A percentile compares a stretch with the other conserved stretches of the same genome.
These are phyloP conservation scores for Talinum fruticosum DNA, from an alignment of 148 eudicot genomes.

Conservation along the genomic window DNA sequence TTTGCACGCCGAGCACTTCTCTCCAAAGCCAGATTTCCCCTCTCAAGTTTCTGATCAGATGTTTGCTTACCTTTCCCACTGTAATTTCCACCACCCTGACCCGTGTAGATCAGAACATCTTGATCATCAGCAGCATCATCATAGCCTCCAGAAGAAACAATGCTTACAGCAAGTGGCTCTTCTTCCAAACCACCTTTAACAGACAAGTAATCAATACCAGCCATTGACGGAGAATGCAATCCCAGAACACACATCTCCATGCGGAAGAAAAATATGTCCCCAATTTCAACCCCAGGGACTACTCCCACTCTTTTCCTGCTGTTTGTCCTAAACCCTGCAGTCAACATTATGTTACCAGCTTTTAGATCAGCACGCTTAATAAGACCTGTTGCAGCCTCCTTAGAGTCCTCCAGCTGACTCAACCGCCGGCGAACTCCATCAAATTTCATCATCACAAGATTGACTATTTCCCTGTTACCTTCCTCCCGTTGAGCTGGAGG, in stretches of 20 bases:
- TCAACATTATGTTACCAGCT: slow-evolving; percentile 56
- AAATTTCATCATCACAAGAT: slow-evolving; percentile 46
- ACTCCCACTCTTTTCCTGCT: slow-evolving; percentile 61
- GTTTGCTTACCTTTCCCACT: slow-evolving; percentile 49
- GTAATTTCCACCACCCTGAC: slow-evolving; percentile 87
- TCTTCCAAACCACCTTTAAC: slow-evolving; percentile 48
- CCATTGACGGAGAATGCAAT: slow-evolving; percentile 84
- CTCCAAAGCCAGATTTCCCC: slow-evolving; percentile 89
- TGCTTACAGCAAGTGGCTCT: slow-evolving; percentile 81
- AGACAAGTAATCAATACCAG: slow-evolving; percentile 82
- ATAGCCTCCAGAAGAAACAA: slow-evolving; percentile 88
- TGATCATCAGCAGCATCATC: slow-evolving; percentile 73
- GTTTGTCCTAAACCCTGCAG: slow-evolving; percentile 70
- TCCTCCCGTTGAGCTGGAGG: slow-evolving; percentile 42
- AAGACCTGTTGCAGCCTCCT: slow-evolving; percentile 45
- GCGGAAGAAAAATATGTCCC: slow-evolving; percentile 86
- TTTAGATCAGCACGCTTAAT: slow-evolving; percentile 63
- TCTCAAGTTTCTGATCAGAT: slow-evolving; percentile 90
- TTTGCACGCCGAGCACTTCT: slow-evolving; percentile 73
- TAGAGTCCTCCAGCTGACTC: slow-evolving; percentile 67
- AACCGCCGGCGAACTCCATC: slow-evolving; percentile 65
- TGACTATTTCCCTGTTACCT: slow-evolving; percentile 52
- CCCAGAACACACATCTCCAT: slow-evolving; percentile 88
- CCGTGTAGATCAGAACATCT: slow-evolving; percentile 74
- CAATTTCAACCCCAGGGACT: slow-evolving; percentile 85